Base-by-base conservation (phyloP, 352 stramenopile genomes). In the Phytophthora syringae region DNA sequence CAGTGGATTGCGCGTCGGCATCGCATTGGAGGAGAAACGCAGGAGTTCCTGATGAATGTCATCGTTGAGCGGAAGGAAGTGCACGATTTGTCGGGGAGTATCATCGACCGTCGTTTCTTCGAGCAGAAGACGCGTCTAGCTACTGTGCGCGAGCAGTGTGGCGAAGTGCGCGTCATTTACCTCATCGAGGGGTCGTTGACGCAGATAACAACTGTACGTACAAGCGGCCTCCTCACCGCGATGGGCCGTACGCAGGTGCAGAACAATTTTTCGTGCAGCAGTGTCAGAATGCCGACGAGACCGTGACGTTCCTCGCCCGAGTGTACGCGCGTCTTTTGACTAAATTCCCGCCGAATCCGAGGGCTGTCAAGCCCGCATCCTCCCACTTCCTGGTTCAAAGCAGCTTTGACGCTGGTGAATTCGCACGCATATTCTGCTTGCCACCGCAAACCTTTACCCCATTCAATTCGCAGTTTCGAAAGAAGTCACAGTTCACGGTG, bases 61-160 rank as follows among this genome's bases (percentile, higher is more conserved):
- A 90, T 95, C 21, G 84, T 95, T 1, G 88, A 95, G 61, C 81
- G 88, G 20, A 95, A 95, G 44, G 84, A 92, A 72, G 82, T 94
- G 13, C 58, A 78, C 16, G 88, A 95, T 56, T 53, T 95, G 11
- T 92, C 85, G 11, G 81, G 82, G 0, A 95, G 88, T 70, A 95
- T 95, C 40, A 84, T 95, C 34, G 88, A 95, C 56, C 80, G 82
- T 24, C 80, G 79, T 15, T 95, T 92, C 61, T 80, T 77, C 20
- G 88, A 95, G 50, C 88, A 95, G 52, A 95, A 95, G 64, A 74
- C 66, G 4, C 85, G 88, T 5, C 66, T 95, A 1, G 56, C 77
- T 5, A 77, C 70, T 27, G 55, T 77, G 37, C 53, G 70, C 15
- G 62, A 70, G 16, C 77, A 80, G 7, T 89, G 78, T 32, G 88